phyloP scores from a whole-genome alignment of 2,329 filamentous ascomycete genomes.

The Emericellopsis cladophorae region DNA sequence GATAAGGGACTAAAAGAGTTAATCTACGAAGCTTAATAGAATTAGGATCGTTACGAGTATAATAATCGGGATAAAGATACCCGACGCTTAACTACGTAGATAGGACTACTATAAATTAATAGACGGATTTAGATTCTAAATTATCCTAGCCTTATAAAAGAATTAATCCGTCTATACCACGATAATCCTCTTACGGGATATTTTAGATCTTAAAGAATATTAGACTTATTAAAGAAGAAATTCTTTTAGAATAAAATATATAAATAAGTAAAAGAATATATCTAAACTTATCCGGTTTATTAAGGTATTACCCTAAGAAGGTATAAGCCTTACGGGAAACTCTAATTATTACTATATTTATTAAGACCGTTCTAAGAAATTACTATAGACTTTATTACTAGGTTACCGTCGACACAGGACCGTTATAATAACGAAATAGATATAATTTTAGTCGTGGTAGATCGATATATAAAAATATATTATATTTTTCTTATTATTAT shows the following conservation, averaged over 20 bases:
- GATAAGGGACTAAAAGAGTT: constrained; percentile 5
- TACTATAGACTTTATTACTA: not conserved
- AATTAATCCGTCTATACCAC: too few species aligned
- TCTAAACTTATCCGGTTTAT: not conserved
- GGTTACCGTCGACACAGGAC: too few species aligned
- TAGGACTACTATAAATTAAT: too few species aligned
- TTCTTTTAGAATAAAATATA: not conserved
- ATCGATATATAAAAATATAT: too few species aligned
- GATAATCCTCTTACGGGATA: too few species aligned
- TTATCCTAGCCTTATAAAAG: too few species aligned
- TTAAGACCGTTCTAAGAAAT: too few species aligned
- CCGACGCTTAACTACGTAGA: not conserved
- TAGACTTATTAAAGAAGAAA: not conserved
- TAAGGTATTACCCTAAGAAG: not conserved
- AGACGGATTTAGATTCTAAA: not conserved
- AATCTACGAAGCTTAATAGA: not conserved
- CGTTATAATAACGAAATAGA: not conserved
- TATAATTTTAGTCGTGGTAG: not conserved
- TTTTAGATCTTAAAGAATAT: constrained; percentile 1
- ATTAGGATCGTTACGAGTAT: constrained; percentile 5
- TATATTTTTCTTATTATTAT: not conserved
- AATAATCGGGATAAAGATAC: too few species aligned
- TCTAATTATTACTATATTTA: too few species aligned
- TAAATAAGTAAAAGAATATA: not conserved
- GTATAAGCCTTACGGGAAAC: too few species aligned